Conservation (phyloP, 257 asterid species). For the Plantago major region DNA sequence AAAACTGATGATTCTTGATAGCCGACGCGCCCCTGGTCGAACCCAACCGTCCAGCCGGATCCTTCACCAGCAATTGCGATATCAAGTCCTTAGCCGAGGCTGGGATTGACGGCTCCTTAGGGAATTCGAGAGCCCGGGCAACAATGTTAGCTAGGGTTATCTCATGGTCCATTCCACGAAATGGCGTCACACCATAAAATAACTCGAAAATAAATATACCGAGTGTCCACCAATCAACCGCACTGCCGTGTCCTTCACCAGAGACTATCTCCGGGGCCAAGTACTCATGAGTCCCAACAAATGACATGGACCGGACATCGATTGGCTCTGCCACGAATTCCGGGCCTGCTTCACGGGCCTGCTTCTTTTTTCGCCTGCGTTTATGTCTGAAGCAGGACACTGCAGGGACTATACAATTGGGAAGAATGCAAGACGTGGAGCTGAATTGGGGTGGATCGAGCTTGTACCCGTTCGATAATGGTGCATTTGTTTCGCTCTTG, state of each 20-base stretch:
- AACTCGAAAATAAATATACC: slow-evolving; percentile 69
- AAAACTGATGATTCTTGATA: slow-evolving; percentile 60
- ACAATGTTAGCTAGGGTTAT: slow-evolving; percentile 62
- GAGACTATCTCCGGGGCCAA: slow-evolving; percentile 80
- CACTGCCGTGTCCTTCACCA: slow-evolving; percentile 76
- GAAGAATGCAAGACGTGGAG: slow-evolving; percentile 65
- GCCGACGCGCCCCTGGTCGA: slow-evolving; percentile 71
- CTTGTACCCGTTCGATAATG: slow-evolving; percentile 21
- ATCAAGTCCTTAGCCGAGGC: slow-evolving; percentile 54
- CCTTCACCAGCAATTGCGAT: slow-evolving; percentile 54
- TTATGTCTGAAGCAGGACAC: slow-evolving; percentile 59
- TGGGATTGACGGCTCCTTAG: slow-evolving; percentile 47
- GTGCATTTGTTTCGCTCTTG: slow-evolving; percentile 24
- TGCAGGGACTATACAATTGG: slow-evolving; percentile 61
- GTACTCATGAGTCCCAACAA: slow-evolving; percentile 76
- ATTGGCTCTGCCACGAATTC: slow-evolving; percentile 72
- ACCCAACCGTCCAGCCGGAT: slow-evolving; percentile 51
- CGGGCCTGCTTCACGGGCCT: slow-evolving; percentile 36
- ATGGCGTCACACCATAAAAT: slow-evolving; percentile 65
- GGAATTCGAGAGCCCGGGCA: slow-evolving; percentile 74
- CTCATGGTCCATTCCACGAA: slow-evolving; percentile 66
- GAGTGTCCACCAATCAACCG: slow-evolving; percentile 82
- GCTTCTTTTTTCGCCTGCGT: slow-evolving; percentile 58
- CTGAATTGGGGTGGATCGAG: slow-evolving; percentile 45
- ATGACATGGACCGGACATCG: slow-evolving; percentile 70